Conservation (phyloP, 1,284 basidiomycete species). For the Inonotus obliquus region DNA sequence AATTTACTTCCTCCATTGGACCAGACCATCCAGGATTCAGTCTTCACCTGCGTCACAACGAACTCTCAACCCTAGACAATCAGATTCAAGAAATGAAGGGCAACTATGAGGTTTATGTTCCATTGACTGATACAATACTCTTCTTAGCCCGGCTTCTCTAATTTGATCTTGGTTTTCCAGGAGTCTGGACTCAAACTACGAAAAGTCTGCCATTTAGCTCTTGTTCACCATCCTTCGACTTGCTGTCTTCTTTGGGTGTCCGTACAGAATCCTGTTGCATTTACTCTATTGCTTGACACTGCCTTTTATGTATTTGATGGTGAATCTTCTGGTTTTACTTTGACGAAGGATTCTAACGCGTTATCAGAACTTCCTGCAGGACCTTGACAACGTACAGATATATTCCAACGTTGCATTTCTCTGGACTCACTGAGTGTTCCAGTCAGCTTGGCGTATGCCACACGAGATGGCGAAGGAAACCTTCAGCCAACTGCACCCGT, state of each 20-base stretch:
- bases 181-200: conserved; percentile 49
- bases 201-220: conserved; percentile 44
- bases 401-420: conserved; percentile 60
- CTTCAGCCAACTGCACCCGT: conserved; percentile 48
- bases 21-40: conserved; percentile 46
- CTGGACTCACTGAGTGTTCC: conserved; percentile 50
- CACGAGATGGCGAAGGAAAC: conserved; percentile 48
- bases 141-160: conserved; percentile 64
- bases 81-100: conserved; percentile 15
- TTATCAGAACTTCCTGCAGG: conserved; percentile 58
- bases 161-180: conserved; percentile 63
- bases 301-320: conserved; percentile 70
- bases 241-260: conserved; percentile 51
- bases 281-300: conserved; percentile 67
- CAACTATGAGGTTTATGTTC: conserved; percentile 15
- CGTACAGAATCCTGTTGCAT: conserved; percentile 48
- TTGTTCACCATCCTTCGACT: conserved; percentile 49
- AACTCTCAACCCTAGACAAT: conserved; percentile 40
- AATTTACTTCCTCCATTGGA: conserved; percentile 47
- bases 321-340: conserved; percentile 28
- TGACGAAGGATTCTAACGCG: background rate
- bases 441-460: conserved; percentile 48
- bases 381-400: conserved; percentile 47
- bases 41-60: conserved; percentile 43
- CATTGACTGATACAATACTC: conserved; percentile 33